phyloP scores from a whole-genome alignment of 768 basidiomycete genomes.

The Lepiota brunneoincarnata region DNA sequence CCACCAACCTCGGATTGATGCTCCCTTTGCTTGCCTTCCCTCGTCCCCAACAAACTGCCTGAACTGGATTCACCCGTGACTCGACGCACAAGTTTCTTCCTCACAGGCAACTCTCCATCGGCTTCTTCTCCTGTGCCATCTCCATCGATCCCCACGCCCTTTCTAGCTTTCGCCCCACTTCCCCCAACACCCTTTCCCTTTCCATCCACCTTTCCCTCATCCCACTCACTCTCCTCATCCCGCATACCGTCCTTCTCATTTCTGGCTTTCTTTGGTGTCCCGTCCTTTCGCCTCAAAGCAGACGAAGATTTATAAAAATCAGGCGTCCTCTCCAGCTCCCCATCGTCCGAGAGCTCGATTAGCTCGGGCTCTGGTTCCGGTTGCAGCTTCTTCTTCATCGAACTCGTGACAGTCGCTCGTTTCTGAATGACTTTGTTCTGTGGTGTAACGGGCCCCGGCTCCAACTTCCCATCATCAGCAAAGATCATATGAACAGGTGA shows the following conservation, averaged over 20 bases:
- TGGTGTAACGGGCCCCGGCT: conserved; percentile 4
- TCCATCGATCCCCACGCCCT: background rate
- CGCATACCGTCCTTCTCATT: conserved; percentile 1
- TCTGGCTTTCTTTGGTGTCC: conserved; percentile 4
- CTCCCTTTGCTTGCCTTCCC: background rate
- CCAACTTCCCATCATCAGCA: conserved; percentile 17
- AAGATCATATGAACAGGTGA: background rate
- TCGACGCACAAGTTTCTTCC: conserved; percentile 4
- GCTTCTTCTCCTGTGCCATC: background rate
- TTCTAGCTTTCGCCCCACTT: conserved; percentile 1
- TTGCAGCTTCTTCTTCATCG: background rate
- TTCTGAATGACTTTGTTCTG: conserved; percentile 14
- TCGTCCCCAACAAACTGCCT: background rate
- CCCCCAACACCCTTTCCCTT: background rate
- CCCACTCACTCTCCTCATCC: conserved; percentile 12
- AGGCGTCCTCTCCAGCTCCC: conserved; percentile 5
- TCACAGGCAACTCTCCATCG: background rate
- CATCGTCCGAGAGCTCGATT: conserved; percentile 15
- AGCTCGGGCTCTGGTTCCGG: background rate
- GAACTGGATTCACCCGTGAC: background rate
- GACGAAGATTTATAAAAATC: background rate
- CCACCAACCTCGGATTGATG: background rate
- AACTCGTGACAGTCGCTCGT: conserved; percentile 9
- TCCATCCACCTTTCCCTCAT: conserved; percentile 8
- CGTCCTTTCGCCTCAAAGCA: background rate